Evolutionary conservation across 2,329 filamentous ascomycete genomes (phyloP).

Genomic region (Aspergillus persii): DNA sequence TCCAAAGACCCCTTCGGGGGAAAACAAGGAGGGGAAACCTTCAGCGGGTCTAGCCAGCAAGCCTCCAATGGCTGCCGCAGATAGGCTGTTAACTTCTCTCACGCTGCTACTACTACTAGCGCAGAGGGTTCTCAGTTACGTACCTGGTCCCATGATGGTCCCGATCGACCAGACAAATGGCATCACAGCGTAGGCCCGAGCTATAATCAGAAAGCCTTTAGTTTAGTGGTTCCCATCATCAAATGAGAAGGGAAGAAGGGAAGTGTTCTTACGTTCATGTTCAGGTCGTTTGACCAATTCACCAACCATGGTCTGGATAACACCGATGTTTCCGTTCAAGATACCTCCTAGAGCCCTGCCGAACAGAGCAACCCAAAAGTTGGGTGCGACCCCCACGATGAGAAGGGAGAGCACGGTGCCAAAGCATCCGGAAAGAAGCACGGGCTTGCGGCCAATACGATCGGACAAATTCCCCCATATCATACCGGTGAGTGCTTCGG

Average conservation of each 20-base stretch:
- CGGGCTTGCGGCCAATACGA: constrained; percentile 77
- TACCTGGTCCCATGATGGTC: constrained; percentile 75
- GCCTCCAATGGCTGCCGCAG: constrained; percentile 69
- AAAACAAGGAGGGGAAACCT: constrained; percentile 71
- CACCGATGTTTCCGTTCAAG: constrained; percentile 87
- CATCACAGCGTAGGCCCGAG: constrained; percentile 86
- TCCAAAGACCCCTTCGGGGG: constrained; percentile 66
- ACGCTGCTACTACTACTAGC: neutral
- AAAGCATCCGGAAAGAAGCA: constrained; percentile 74
- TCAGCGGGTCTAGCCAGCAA: constrained; percentile 75
- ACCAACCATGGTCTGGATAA: constrained; percentile 89
- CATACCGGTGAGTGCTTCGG: constrained; percentile 80
- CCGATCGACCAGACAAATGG: constrained; percentile 92
- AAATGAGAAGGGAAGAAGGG: neutral
- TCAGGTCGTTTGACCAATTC: constrained; percentile 80
- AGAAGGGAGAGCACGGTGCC: constrained; percentile 82
- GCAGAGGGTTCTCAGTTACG: constrained; percentile 4
- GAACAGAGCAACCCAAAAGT: constrained; percentile 77
- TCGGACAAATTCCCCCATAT: constrained; percentile 85
- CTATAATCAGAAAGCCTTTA: constrained; percentile 42
- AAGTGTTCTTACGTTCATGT: constrained; percentile 69
- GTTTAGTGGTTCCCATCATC: neutral
- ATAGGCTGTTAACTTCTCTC: constrained; percentile 12
- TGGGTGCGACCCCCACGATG: constrained; percentile 76
- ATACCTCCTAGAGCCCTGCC: constrained; percentile 76